A percentile compares a stretch with the other conserved stretches of the same genome.
These are phyloP conservation scores for Daldinia loculata DNA, from an alignment of 495 filamentous ascomycete species.

Conservation along the genomic window DNA sequence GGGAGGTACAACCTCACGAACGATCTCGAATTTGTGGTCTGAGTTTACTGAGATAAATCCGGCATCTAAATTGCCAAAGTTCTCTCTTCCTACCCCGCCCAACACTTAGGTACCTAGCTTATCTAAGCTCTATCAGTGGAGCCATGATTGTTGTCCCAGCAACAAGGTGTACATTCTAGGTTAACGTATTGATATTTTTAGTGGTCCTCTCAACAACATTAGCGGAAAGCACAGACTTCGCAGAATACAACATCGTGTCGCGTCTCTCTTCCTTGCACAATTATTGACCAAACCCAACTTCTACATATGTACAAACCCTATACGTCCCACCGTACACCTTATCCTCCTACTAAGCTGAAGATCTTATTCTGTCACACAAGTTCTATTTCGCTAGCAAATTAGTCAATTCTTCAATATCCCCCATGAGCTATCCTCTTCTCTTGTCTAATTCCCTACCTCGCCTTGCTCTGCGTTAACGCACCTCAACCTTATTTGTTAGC, in stretches of 20 bases:
- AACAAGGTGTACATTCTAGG: slow-evolving; percentile 15
- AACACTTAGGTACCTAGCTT: background rate
- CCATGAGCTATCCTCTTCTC: slow-evolving; percentile 3
- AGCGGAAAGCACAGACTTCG: slow-evolving; percentile 5
- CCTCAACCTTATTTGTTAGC: slow-evolving; percentile 20
- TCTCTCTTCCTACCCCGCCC: background rate
- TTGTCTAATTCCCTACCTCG: background rate
- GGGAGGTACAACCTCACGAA: too few relatives aligned
- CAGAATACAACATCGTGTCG: slow-evolving; percentile 21
- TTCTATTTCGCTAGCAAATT: background rate
- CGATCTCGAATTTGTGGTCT: too few relatives aligned
- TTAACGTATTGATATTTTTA: slow-evolving; percentile 33
- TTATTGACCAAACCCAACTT: slow-evolving; percentile 10
- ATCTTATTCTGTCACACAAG: background rate
- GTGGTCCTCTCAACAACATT: slow-evolving; percentile 14
- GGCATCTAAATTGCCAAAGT: too few relatives aligned
- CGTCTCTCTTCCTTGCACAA: slow-evolving; percentile 24
- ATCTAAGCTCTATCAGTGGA: slow-evolving; percentile 1
- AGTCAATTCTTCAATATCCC: background rate
- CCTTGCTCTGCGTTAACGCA: slow-evolving; percentile 5
- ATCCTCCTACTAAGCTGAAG: background rate
- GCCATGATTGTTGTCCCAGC: slow-evolving; percentile 14
- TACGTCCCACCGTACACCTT: slow-evolving; percentile 4
- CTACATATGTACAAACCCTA: slow-evolving; percentile 21
- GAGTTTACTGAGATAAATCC: too few relatives aligned